Evolutionary conservation across 768 basidiomycete genomes (phyloP).

Genomic region (Suillus variegatus): DNA sequence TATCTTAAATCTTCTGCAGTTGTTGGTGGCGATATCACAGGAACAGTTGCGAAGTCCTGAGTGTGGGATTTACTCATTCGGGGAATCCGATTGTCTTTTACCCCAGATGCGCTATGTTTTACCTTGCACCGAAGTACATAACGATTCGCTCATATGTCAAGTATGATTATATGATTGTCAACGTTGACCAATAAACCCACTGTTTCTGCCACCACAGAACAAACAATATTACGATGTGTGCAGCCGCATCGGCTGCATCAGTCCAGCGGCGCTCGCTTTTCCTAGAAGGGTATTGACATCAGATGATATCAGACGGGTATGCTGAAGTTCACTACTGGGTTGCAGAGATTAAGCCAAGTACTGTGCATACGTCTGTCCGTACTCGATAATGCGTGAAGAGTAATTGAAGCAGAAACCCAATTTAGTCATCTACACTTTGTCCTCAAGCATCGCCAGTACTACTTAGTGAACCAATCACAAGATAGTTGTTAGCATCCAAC

Average conservation of each 20-base stretch:
- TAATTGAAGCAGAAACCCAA: too few relatives aligned
- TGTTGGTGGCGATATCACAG: neutral
- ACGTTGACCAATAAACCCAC: neutral
- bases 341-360: neutral
- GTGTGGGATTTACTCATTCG: neutral
- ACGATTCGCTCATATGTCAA: neutral
- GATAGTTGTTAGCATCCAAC: neutral
- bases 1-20: neutral
- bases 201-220: neutral
- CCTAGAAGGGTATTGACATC: neutral
- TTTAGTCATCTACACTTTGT: too few relatives aligned
- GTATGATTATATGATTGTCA: neutral
- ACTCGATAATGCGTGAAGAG: too few relatives aligned
- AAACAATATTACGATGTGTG: neutral
- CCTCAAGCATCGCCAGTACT: too few relatives aligned
- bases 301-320: neutral
- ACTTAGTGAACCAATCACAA: neutral
- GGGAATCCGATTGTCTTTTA: too few relatives aligned
- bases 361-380: neutral
- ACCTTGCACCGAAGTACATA: neutral
- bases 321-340: neutral
- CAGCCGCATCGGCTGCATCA: neutral
- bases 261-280: neutral
- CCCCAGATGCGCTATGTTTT: neutral
- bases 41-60: neutral